Conservation (phyloP, 768 basidiomycete species). For the Fomitopsis serialis region DNA sequence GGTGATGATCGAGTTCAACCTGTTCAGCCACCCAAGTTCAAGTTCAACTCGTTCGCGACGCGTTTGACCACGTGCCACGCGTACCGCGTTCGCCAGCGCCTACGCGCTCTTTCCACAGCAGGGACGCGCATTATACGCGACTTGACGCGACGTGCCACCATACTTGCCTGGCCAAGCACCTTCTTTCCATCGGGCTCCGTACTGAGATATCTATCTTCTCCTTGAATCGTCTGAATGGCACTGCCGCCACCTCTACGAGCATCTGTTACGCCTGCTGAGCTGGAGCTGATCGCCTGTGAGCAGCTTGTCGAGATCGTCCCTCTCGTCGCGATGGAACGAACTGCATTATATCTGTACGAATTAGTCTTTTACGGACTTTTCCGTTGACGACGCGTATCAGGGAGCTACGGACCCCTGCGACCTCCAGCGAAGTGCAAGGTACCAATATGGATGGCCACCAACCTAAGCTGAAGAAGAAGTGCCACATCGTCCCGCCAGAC, state of each 20-base stretch:
- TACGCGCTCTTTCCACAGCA: too few species aligned
- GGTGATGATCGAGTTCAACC: too few species aligned
- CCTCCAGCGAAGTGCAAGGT: slow-evolving; percentile 82
- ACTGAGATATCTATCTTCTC: too few species aligned
- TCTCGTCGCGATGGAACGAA: slow-evolving; percentile 84
- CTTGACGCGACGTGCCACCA: too few species aligned
- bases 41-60: too few species aligned
- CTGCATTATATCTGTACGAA: slow-evolving; percentile 83
- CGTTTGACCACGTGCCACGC: too few species aligned
- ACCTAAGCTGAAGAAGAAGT: slow-evolving; percentile 95
- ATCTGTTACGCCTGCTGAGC: slow-evolving; percentile 77
- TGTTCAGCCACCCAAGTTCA: too few species aligned
- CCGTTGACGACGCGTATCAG: slow-evolving; percentile 31
- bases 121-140: too few species aligned
- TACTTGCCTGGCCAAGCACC: too few species aligned
- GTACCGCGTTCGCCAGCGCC: too few species aligned
- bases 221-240: slow-evolving; percentile 46
- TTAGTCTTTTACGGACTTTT: slow-evolving; percentile 2
- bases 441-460: slow-evolving; percentile 96
- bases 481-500: slow-evolving; percentile 82
- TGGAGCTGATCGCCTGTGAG: slow-evolving; percentile 85
- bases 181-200: too few species aligned
- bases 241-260: slow-evolving; percentile 65
- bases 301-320: slow-evolving; percentile 84
- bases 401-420: slow-evolving; percentile 90